These are phyloP conservation scores for Rhizomucor miehei DNA, from an alignment of 371 early-diverging fungal genomes.

Conservation along the genomic window DNA sequence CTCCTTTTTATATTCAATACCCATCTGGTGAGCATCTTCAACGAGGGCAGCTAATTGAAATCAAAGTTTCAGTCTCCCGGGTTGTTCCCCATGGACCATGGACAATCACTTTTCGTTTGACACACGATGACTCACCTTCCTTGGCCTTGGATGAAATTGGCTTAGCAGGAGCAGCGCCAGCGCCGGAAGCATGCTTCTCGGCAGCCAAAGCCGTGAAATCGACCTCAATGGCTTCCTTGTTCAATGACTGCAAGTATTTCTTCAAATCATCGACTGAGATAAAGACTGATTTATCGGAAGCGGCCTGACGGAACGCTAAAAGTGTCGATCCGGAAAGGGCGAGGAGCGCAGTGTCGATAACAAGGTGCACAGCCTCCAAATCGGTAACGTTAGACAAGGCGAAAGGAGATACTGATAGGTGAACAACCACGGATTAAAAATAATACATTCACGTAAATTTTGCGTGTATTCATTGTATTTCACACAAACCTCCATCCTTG, in stretches of 20 bases:
- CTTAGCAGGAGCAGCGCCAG: constrained; percentile 16
- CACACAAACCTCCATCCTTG: constrained; percentile 43
- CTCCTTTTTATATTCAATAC: constrained; percentile 91
- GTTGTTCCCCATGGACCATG: too few species aligned
- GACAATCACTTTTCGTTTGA: too few species aligned
- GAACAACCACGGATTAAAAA: not conserved
- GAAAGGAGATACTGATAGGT: constrained; percentile 59
- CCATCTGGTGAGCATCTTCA: constrained; percentile 73
- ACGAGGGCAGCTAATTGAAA: not conserved
- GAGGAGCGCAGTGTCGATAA: constrained; percentile 56
- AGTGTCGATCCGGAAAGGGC: constrained; percentile 23
- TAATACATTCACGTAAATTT: too few species aligned
- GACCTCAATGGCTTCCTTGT: constrained; percentile 36
- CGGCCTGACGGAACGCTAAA: constrained; percentile 64
- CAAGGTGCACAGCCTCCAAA: constrained; percentile 52
- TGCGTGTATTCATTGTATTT: too few species aligned
- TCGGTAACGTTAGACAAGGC: constrained; percentile 51
- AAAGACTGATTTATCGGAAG: constrained; percentile 54
- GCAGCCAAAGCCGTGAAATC: constrained; percentile 48
- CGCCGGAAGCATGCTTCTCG: constrained; percentile 28
- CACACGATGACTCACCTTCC: constrained; percentile 28
- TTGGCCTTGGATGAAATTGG: constrained; percentile 3
- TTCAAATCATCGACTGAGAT: constrained; percentile 48
- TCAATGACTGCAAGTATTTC: constrained; percentile 36
- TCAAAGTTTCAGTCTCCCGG: too few species aligned